Percentiles rank a stretch among this genome's conserved stretches.
Evolutionary conservation across 2,329 filamentous ascomycete genomes (phyloP).

Genomic region (Didymella keratinophila): DNA sequence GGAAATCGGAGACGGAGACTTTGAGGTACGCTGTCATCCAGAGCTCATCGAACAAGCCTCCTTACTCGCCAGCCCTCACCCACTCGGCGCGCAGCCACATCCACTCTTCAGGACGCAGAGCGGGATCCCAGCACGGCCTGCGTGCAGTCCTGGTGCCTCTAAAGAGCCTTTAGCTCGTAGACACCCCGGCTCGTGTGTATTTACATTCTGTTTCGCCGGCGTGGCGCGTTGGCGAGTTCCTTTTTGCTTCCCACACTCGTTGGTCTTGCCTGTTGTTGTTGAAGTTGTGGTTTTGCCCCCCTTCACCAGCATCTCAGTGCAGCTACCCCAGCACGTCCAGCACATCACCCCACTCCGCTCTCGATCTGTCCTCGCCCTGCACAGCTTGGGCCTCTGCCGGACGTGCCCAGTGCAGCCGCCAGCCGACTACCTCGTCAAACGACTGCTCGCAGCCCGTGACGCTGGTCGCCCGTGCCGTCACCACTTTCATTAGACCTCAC

Average conservation of each 20-base stretch:
- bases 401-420: constrained; percentile 32
- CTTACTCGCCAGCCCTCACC: constrained; percentile 35
- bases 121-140: constrained; percentile 35
- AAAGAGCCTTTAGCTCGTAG: constrained; percentile 28
- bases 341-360: constrained; percentile 30
- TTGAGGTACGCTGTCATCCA: constrained; percentile 37
- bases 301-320: constrained; percentile 32
- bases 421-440: constrained; percentile 28
- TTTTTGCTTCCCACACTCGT: constrained; percentile 38
- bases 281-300: constrained; percentile 39
- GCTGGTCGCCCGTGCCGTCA: constrained; percentile 26
- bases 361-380: constrained; percentile 26
- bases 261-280: constrained; percentile 1
- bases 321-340: constrained; percentile 29
- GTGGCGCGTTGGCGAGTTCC: constrained; percentile 42
- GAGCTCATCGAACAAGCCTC: constrained; percentile 26
- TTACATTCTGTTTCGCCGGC: constrained; percentile 43
- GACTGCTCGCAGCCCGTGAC: constrained; percentile 32
- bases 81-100: constrained; percentile 47
- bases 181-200: constrained; percentile 28
- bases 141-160: constrained; percentile 30
- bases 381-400: constrained; percentile 31
- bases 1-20: constrained; percentile 47
- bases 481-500: constrained; percentile 20
- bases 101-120: constrained; percentile 38